Conservation (phyloP, 331 rosid species). For the Saraca asoca region DNA sequence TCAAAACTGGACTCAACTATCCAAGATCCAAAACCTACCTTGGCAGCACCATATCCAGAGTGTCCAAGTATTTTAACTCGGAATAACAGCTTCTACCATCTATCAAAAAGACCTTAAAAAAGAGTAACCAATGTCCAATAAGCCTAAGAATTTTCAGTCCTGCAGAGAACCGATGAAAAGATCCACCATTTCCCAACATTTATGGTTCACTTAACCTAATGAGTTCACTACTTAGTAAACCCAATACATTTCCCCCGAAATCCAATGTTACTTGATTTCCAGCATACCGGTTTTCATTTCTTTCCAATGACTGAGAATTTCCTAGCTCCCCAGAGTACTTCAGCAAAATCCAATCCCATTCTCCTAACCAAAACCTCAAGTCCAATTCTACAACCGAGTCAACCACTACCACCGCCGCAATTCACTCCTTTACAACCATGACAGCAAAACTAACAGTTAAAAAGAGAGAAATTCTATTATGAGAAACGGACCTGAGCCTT, state of each 20-base stretch:
- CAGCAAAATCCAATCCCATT: no score
- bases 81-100: no score
- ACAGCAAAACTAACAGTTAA: background rate
- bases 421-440: background rate
- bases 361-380: conserved; percentile 39
- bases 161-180: background rate
- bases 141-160: background rate
- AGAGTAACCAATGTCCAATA: background rate
- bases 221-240: no score
- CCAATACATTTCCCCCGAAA: no score
- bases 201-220: no score
- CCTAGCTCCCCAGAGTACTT: background rate
- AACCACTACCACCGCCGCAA: background rate
- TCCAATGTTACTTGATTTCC: no score
- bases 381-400: conserved; percentile 1
- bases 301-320: background rate
- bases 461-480: background rate
- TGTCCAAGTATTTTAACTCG: background rate
- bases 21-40: background rate
- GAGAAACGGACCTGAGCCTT: conserved; percentile 87
- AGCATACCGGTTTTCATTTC: background rate
- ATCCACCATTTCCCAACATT: background rate
- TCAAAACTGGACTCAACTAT: background rate
- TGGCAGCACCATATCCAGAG: background rate
- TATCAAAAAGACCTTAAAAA: no score